A percentile compares a stretch with the other conserved stretches of the same genome.
phyloP scores from a whole-genome alignment of 2,329 filamentous ascomycete genomes.

The Trichoderma brevicompactum region DNA sequence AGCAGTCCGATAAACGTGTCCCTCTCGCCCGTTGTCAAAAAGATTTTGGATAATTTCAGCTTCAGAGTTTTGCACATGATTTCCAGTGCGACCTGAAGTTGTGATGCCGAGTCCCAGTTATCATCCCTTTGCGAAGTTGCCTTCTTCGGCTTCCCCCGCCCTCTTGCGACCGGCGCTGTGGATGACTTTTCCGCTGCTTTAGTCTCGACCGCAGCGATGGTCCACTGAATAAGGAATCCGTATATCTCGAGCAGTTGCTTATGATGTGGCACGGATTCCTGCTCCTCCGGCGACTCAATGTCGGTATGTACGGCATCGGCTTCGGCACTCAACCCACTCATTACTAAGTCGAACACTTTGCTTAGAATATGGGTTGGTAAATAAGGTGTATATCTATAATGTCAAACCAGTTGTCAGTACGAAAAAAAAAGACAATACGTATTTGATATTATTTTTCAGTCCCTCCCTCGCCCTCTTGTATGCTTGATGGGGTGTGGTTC shows the following conservation, averaged over 20 bases:
- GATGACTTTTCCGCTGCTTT: constrained; percentile 90
- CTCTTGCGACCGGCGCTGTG: constrained; percentile 66
- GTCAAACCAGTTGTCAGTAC: constrained; percentile 37
- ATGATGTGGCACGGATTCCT: constrained; percentile 83
- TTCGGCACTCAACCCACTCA: constrained; percentile 82
- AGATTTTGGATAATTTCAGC: constrained; percentile 88
- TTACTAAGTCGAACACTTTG: constrained; percentile 90
- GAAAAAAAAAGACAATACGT: no score
- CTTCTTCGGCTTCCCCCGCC: constrained; percentile 78
- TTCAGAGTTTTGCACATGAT: constrained; percentile 96
- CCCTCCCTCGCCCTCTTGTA: no score
- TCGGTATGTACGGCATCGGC: constrained; percentile 85
- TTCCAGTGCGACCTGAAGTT: constrained; percentile 87
- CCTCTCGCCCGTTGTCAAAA: constrained; percentile 92
- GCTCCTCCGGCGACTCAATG: constrained; percentile 83
- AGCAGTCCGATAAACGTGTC: constrained; percentile 94
- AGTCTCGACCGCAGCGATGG: constrained; percentile 88
- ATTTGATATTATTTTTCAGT: background rate
- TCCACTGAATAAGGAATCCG: constrained; percentile 93
- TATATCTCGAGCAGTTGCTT: constrained; percentile 93
- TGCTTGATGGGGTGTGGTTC: background rate
- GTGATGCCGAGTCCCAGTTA: constrained; percentile 84
- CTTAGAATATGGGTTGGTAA: constrained; percentile 82
- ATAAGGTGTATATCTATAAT: constrained; percentile 76
- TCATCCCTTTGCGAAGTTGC: constrained; percentile 69